Percentiles rank a stretch among this genome's conserved stretches.
These are phyloP conservation scores for Caulochytrium protostelioides DNA, from an alignment of 371 early-diverging fungal species.

Conservation along the genomic window DNA sequence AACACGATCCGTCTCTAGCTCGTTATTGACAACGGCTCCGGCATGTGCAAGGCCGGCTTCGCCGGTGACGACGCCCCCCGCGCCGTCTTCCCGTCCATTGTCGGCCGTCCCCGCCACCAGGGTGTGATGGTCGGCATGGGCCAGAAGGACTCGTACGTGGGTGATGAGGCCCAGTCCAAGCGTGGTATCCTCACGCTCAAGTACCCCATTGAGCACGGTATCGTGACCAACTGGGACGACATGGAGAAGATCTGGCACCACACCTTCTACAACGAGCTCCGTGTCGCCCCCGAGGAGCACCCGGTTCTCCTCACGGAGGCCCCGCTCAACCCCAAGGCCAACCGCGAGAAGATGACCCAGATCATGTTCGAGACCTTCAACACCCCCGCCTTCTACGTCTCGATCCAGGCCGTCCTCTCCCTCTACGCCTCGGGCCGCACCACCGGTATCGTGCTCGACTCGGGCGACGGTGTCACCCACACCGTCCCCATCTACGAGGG, in stretches of 20 bases:
- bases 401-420: slow-evolving; percentile 96
- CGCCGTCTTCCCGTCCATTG: slow-evolving; percentile 97
- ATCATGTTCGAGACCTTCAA: slow-evolving; percentile 99
- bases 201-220: slow-evolving; percentile 99
- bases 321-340: slow-evolving; percentile 98
- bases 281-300: slow-evolving; percentile 89
- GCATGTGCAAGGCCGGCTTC: slow-evolving; percentile 99
- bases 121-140: slow-evolving; percentile 99
- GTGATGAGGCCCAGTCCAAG: slow-evolving; percentile 99
- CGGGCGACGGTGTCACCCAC: slow-evolving; percentile 99
- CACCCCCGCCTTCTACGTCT: slow-evolving; percentile 96
- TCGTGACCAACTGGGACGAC: slow-evolving; percentile 95
- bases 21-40: slow-evolving; percentile 98
- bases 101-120: slow-evolving; percentile 98
- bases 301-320: slow-evolving; percentile 98
- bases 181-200: slow-evolving; percentile 97
- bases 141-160: slow-evolving; percentile 99
- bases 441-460: slow-evolving; percentile 99
- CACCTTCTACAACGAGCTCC: slow-evolving; percentile 68
- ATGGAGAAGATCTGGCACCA: slow-evolving; percentile 56
- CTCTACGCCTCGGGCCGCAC: slow-evolving; percentile 98
- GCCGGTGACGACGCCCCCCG: slow-evolving; percentile 99
- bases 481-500: slow-evolving; percentile 99
- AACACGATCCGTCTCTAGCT: slow-evolving; percentile 2
- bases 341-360: slow-evolving; percentile 99